Evolutionary conservation across 78 protist genomes (phyloP).

Genomic region (slime mould (Dictyostelium discoideum)): DNA sequence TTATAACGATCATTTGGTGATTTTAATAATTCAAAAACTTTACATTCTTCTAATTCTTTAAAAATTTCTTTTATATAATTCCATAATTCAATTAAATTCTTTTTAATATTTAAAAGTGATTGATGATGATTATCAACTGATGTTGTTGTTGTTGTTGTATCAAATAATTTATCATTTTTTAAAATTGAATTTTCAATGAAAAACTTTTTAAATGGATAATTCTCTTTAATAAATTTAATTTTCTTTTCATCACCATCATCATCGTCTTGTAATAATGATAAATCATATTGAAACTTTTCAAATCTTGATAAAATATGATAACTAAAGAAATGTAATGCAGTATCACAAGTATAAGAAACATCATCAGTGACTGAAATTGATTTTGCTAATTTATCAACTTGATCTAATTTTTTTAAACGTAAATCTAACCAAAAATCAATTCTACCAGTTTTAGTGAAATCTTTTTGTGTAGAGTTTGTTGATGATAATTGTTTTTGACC

Average conservation of each 20-base stretch:
- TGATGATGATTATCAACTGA: not conserved
- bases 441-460: constrained; percentile 94
- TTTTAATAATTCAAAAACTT: constrained; percentile 95
- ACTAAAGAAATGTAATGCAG: constrained; percentile 91
- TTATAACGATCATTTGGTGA: constrained; percentile 88
- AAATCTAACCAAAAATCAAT: constrained; percentile 92
- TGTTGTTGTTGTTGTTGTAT: not conserved
- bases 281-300: constrained; percentile 42
- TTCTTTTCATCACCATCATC: too few species aligned
- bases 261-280: not conserved
- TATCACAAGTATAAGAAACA: constrained; percentile 94
- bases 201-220: constrained; percentile 24
- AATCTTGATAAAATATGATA: constrained; percentile 75
- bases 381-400: constrained; percentile 83
- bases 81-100: constrained; percentile 51
- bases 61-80: constrained; percentile 85
- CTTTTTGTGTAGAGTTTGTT: not conserved
- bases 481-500: constrained; percentile 93
- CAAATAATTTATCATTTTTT: not conserved
- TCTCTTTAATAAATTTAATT: not conserved
- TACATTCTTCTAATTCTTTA: constrained; percentile 82
- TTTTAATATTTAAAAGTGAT: not conserved
- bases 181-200: not conserved
- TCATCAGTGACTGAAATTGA: constrained; percentile 69
- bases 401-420: constrained; percentile 77